A percentile compares a stretch with the other conserved stretches of the same genome.
Conservation (phyloP, 805 yeast species). For the Blastobotrys muscicola region DNA sequence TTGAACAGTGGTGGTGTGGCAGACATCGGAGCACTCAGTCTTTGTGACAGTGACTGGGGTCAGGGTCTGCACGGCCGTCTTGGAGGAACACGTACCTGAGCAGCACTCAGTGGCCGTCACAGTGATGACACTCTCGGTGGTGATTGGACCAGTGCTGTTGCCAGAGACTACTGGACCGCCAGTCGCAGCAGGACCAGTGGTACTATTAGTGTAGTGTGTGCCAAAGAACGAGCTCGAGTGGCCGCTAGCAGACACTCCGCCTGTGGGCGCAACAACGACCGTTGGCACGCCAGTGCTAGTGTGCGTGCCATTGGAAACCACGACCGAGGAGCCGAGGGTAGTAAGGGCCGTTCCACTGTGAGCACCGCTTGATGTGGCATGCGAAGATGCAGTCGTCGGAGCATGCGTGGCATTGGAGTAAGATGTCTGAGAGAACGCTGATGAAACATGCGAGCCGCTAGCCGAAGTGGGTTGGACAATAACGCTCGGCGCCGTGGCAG, state of each 20-base stretch:
- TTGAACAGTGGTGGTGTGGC: background rate
- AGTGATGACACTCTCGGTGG: constrained; percentile 2
- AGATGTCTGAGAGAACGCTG: no score
- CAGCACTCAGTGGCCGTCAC: constrained; percentile 12
- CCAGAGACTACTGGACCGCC: background rate
- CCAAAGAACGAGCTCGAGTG: no score
- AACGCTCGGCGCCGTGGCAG: no score
- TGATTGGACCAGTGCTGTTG: background rate
- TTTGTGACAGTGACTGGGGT: background rate
- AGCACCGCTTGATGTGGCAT: background rate
- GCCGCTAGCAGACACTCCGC: background rate
- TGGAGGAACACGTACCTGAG: constrained; percentile 12
- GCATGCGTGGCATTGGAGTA: background rate
- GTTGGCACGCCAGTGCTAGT: background rate
- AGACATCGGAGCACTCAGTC: background rate
- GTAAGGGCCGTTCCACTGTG: background rate
- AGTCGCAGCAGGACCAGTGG: background rate
- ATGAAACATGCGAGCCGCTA: no score
- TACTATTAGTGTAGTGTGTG: no score
- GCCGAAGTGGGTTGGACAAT: no score
- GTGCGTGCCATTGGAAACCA: background rate
- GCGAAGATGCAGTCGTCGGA: background rate
- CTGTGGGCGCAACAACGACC: background rate
- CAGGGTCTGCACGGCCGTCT: constrained; percentile 1
- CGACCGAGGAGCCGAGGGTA: background rate